Percentiles rank a stretch among this genome's conserved stretches.
Evolutionary conservation across 768 basidiomycete genomes (phyloP).

Genomic region (Boletus coccyginus): DNA sequence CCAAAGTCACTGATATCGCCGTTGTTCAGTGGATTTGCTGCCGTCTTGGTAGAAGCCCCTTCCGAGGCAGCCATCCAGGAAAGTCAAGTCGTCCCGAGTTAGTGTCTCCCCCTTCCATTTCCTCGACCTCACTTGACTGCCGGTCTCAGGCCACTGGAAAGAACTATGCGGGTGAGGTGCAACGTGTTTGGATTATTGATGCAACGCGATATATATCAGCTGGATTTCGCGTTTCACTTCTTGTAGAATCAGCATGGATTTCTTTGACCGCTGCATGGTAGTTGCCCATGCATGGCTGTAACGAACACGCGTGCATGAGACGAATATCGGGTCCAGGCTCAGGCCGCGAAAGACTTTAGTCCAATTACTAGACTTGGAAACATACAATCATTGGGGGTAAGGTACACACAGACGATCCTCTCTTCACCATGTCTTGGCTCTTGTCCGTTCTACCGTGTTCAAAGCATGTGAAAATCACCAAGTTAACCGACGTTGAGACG

Average conservation of each 20-base stretch:
- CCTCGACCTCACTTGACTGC: neutral
- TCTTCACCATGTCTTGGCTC: slow-evolving; percentile 18
- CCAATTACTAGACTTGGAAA: neutral
- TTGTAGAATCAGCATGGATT: neutral
- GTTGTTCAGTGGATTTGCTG: slow-evolving; percentile 18
- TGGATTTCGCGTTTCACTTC: neutral
- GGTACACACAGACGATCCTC: slow-evolving; percentile 9
- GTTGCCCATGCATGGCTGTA: neutral
- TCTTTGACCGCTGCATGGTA: neutral
- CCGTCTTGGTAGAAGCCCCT: slow-evolving; percentile 20
- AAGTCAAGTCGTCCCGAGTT: slow-evolving; percentile 16
- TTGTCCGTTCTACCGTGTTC: slow-evolving; percentile 4
- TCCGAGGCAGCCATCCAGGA: slow-evolving; percentile 11
- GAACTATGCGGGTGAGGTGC: slow-evolving; percentile 10
- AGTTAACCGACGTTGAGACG: slow-evolving; percentile 70
- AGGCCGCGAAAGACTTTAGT: neutral
- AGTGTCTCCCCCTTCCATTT: neutral
- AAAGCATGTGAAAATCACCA: neutral
- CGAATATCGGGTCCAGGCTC: neutral
- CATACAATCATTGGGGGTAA: slow-evolving; percentile 8
- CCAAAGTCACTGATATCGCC: neutral
- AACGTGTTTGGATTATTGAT: neutral
- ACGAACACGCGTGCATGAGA: neutral
- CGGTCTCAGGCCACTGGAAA: slow-evolving; percentile 8
- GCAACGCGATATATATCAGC: neutral